Conservation (phyloP, 2,329 filamentous ascomycete genomes). For the Nigrograna mackinnonii region DNA sequence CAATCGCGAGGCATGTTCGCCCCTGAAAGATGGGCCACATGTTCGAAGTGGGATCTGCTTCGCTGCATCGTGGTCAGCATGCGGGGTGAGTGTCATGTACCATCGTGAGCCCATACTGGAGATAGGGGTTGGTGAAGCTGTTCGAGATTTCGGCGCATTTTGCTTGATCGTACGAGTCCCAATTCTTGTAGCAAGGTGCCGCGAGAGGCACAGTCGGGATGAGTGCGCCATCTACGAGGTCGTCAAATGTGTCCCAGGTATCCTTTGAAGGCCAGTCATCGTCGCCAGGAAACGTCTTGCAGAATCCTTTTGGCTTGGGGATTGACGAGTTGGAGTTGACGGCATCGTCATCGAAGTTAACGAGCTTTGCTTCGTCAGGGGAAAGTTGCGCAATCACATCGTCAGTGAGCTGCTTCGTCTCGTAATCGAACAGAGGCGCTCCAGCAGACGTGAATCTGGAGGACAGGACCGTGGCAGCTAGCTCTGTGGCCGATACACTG, state of each 20-base stretch:
- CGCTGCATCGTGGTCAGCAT: slow-evolving; percentile 1
- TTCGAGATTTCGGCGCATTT: slow-evolving; percentile 3
- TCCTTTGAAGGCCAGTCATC: slow-evolving; percentile 4
- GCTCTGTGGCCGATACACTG: too few relatives aligned
- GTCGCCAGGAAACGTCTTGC: slow-evolving; percentile 5
- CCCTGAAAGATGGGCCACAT: slow-evolving; percentile 27
- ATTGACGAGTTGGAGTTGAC: slow-evolving; percentile 1
- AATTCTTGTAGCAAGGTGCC: slow-evolving; percentile 28
- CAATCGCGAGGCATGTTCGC: slow-evolving; percentile 21
- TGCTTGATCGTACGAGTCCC: slow-evolving; percentile 4
- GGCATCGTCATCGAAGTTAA: slow-evolving; percentile 11
- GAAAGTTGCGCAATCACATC: slow-evolving; percentile 3
- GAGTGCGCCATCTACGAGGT: slow-evolving; percentile 33
- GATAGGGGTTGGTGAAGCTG: slow-evolving; percentile 3
- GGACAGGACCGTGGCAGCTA: background rate
- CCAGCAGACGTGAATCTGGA: background rate
- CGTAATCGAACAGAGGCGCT: slow-evolving; percentile 10
- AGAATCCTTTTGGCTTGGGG: slow-evolving; percentile 1
- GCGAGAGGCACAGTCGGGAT: slow-evolving; percentile 37
- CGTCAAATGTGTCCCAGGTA: slow-evolving; percentile 32
- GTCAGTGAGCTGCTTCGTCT: slow-evolving; percentile 12
- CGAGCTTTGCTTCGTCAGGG: slow-evolving; percentile 6
- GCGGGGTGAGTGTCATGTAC: background rate
- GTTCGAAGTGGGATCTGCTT: slow-evolving; percentile 20
- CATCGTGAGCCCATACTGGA: background rate